Base-by-base conservation (phyloP, 306 rosid species). In the Cucurbita ficifolia region DNA sequence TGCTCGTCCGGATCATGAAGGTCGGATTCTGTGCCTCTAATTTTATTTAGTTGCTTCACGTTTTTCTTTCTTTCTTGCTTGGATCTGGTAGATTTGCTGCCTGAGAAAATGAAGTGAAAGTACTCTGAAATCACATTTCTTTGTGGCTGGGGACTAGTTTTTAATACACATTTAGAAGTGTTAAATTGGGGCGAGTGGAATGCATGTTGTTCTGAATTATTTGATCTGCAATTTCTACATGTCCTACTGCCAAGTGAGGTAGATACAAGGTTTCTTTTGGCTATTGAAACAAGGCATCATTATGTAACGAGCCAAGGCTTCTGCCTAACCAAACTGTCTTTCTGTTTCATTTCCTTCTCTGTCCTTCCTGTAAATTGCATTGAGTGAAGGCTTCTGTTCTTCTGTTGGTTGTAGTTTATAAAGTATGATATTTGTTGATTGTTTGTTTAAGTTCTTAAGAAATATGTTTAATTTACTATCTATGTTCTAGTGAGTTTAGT, bases 1-100 rank as follows among this genome's bases (percentile, higher is more conserved):
- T 45, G 75, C 59, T 45, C 84, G 46, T 76, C 73, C 77, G 2
- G 33, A 42, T 46, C 59, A 22, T 49, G 54, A 65, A 16, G 82
- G 88, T 84, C 42, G 18, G 43, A 2, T 63, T 72, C 29, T 49
- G 11, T 7, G 19, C 50, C 6, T 53, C 19, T 70, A 39, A 42
- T 18, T 55, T 33, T 67, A 49, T 55, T 33, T 67, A 49, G 17
- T 68, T 61, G 9, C 45, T 74, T 45, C n/a, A 1, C 29, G 17
- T 58, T 74, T 43, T 73, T 73, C 33, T 29, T 56, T n/a, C 52
- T 51, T 57, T 58, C 46, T 39, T 58, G 18, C 40, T 74, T 29
- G 0, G 70, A 42, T 46, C 50, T 53, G 39, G 57, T 63, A 63
- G 11, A 38, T 29, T 59, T 59, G 35, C 43, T 59, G 43, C 17